These are phyloP conservation scores for Leccinum truebloodii DNA, from an alignment of 768 basidiomycete genomes.

Conservation along the genomic window DNA sequence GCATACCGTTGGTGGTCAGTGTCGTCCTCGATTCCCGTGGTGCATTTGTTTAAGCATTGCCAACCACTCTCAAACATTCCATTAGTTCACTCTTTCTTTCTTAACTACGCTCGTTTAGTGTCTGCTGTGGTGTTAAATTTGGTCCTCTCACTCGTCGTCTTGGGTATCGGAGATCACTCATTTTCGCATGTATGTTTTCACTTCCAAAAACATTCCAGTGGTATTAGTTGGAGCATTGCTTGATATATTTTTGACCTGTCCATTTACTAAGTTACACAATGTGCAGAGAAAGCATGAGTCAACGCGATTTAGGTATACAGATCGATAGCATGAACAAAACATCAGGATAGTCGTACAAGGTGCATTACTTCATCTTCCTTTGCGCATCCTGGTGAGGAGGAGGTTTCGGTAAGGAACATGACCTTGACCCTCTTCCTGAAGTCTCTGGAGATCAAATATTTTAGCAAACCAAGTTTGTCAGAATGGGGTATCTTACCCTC, in stretches of 20 bases:
- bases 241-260: conserved; percentile 14
- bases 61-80: conserved; percentile 3
- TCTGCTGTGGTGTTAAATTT: conserved; percentile 22
- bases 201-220: conserved; percentile 12
- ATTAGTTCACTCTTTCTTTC: conserved; percentile 28
- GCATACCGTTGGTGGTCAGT: conserved; percentile 24
- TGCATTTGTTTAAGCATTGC: not conserved
- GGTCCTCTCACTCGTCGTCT: conserved; percentile 14
- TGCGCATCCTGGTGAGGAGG: conserved; percentile 24
- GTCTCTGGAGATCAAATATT: conserved; percentile 16
- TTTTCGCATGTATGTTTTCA: conserved; percentile 10
- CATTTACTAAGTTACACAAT: not conserved
- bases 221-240: conserved; percentile 13
- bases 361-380: not conserved
- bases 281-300: not conserved
- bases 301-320: not conserved
- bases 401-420: conserved; percentile 24
- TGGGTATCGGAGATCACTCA: conserved; percentile 10
- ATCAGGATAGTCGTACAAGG: not conserved
- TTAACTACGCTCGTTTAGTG: conserved; percentile 36
- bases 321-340: conserved; percentile 15
- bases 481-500: conserved; percentile 15
- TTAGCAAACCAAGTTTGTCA: not conserved
- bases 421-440: conserved; percentile 22
- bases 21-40: not conserved